Base-by-base conservation (phyloP, 768 basidiomycete genomes). In the Hericium alpestre region DNA sequence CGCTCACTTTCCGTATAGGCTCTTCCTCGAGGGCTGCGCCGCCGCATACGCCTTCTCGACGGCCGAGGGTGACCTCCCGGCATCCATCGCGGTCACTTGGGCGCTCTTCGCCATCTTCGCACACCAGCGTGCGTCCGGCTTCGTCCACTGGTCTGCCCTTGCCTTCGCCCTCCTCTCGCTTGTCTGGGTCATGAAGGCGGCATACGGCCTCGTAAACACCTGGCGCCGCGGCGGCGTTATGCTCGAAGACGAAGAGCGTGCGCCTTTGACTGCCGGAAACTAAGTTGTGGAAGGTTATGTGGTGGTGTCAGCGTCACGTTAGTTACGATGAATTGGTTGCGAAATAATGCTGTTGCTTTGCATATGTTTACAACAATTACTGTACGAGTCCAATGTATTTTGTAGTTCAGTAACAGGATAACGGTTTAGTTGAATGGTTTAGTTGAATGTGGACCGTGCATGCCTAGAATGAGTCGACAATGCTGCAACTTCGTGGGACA, bases 11-110 rank as follows among this genome's bases (percentile, higher is more conserved):
- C 52, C 41, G 41, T 48, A 38, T 58, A 88, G 87, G 58, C 84
- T 95, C 76, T 94, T 94, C 84, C 84, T 94, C 60, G 91, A 94
- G 70, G 84, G 83, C 12, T 94, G 92, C 12, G 85, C 91, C 5
- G 90, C 84, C n/a, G 87, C 91, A 2, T 99, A 99, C 69, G 90
- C 94, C 39, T 95, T 95, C 79, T 87, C 90, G 20, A 83, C 85
- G 12, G 73, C 81, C 1, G 90, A 94, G 69, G 95, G 95, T 57
- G 96, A 98, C 67, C 78, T 97, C 23, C 90, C 93, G 3, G 96
- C 90, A 2, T 86, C 91, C 22, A 80, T 93, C 63, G 93, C 89
- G 59, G 92, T 97, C 66, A 82, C 85, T 43, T 95, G 90, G 88
- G 84, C 88, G n/a, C 78, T 99, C 32, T 94, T 87, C 73, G 94